These are phyloP conservation scores for Brettanomyces naardenensis DNA, from an alignment of 805 yeast genomes.

Conservation along the genomic window DNA sequence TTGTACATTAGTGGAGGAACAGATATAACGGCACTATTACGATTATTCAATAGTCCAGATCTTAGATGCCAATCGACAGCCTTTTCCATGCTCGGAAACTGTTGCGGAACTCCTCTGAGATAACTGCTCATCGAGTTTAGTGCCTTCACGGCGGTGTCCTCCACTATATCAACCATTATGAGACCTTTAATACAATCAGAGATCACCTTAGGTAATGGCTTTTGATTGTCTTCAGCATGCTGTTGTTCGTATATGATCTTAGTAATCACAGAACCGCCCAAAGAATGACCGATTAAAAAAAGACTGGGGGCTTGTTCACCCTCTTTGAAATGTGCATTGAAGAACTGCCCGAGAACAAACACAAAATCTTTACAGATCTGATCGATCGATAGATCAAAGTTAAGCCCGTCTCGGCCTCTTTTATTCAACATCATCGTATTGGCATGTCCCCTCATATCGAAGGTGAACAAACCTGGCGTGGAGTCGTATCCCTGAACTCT, in stretches of 20 bases:
- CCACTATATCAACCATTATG: slow-evolving; percentile 83
- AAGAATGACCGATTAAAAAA: slow-evolving; percentile 77
- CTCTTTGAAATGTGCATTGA: slow-evolving; percentile 12
- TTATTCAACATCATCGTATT: slow-evolving; percentile 27
- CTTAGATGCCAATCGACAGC: slow-evolving; percentile 83
- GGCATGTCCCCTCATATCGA: slow-evolving; percentile 88
- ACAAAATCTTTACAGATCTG: slow-evolving; percentile 52
- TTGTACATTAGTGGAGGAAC: slow-evolving; percentile 57
- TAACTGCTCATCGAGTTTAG: slow-evolving; percentile 61
- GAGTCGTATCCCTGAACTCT: slow-evolving; percentile 20
- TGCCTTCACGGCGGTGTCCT: slow-evolving; percentile 78
- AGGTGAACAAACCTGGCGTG: slow-evolving; percentile 56
- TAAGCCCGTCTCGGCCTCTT: slow-evolving; percentile 1
- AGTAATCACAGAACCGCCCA: slow-evolving; percentile 85
- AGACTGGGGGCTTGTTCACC: slow-evolving; percentile 28
- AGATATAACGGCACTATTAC: slow-evolving; percentile 61
- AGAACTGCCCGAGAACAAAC: slow-evolving; percentile 36
- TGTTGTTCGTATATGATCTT: slow-evolving; percentile 29
- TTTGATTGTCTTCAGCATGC: slow-evolving; percentile 11
- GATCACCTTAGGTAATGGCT: slow-evolving; percentile 7
- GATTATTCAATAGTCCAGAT: slow-evolving; percentile 44
- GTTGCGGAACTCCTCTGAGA: slow-evolving; percentile 53
- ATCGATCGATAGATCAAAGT: slow-evolving; percentile 36
- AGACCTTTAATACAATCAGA: slow-evolving; percentile 48
- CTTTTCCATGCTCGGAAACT: slow-evolving; percentile 41